Evolutionary conservation across 257 asterid genomes (phyloP), one percentile per base, ranked within the genome.

Genomic region (Petunia axillaris): DNA sequence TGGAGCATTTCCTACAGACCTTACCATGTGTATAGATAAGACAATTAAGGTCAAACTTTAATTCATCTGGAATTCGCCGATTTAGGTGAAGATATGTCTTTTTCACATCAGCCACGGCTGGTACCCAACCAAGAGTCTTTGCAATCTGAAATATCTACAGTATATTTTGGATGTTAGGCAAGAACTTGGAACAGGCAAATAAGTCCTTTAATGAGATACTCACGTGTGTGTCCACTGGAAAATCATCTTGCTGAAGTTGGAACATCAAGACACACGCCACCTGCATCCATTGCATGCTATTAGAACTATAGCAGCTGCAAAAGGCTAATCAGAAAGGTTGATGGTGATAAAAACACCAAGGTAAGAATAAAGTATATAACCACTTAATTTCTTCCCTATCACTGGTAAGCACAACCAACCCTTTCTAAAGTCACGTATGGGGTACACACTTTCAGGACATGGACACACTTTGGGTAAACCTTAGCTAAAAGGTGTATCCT

Each of bases 191-290:
- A 64, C 59, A 40, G 41, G 68, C 8, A 65, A 46, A 70, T 59
- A 64, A 16, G 60, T 37, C 11, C 1, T 43, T 4, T 62, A 65
- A 71, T 11, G 44, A 16, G 64, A 71, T 25, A 82, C 97, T 89
- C 88, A 94, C 98, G 62, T 94, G 98, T 54, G 97, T 91, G 87
- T 92, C 98, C 65, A 92, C 97, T 0, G 97, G 97, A 81, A 94
- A 92, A 85, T 94, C 97, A 73, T 94, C 97, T 68, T 84, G 88
- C 76, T 94, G 97, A 77, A 94, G 91, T 62, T 94, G 89, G 84
- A 94, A 92, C 98, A 94, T 86, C 95, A 94, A 81, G 44, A 94
- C 97, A 9, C 98, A 94, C 4, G 98, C 86, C 82, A 94, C 97
- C 98, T 94, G 91, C 83, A 88, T 80, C 15, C 81, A 80, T 80